Evolutionary conservation across 2,329 filamentous ascomycete species (phyloP).

Genomic region (Exophiala sideris): DNA sequence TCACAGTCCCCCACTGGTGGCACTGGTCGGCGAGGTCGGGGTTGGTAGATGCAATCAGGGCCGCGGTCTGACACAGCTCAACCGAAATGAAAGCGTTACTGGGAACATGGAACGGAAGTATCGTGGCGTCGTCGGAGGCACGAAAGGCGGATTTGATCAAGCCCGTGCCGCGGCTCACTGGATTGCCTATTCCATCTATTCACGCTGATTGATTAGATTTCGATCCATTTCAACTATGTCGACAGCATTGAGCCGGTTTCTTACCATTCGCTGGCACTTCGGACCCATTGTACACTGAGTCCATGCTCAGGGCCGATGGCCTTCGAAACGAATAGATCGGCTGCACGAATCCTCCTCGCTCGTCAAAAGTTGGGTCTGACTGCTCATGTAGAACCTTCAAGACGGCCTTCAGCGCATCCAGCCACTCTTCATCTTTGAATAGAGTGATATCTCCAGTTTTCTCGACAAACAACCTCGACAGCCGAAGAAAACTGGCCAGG

Average conservation of each 20-base stretch:
- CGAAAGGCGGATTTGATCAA: constrained; percentile 87
- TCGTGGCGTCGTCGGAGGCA: constrained; percentile 90
- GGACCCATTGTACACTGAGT: constrained; percentile 69
- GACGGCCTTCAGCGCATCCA: not conserved
- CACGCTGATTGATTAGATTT: too few relatives aligned
- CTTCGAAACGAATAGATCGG: constrained; percentile 65
- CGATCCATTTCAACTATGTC: too few relatives aligned
- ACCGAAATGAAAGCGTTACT: constrained; percentile 76
- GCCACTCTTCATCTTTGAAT: not conserved
- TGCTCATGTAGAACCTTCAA: not conserved
- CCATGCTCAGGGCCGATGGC: constrained; percentile 47
- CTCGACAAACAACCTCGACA: constrained; percentile 44
- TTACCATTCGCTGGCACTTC: too few relatives aligned
- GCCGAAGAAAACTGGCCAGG: constrained; percentile 49
- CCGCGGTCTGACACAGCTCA: not conserved
- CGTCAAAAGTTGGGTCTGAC: not conserved
- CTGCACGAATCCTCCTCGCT: not conserved
- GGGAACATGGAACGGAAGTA: constrained; percentile 88
- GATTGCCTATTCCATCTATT: constrained; percentile 71
- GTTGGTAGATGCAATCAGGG: not conserved
- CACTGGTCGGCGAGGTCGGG: not conserved
- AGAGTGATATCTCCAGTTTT: not conserved
- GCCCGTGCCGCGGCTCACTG: constrained; percentile 76
- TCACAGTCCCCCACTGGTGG: not conserved
- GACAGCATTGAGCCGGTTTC: too few relatives aligned